Conservation (phyloP, 805 yeast species). For the Kuraishia floccosa region DNA sequence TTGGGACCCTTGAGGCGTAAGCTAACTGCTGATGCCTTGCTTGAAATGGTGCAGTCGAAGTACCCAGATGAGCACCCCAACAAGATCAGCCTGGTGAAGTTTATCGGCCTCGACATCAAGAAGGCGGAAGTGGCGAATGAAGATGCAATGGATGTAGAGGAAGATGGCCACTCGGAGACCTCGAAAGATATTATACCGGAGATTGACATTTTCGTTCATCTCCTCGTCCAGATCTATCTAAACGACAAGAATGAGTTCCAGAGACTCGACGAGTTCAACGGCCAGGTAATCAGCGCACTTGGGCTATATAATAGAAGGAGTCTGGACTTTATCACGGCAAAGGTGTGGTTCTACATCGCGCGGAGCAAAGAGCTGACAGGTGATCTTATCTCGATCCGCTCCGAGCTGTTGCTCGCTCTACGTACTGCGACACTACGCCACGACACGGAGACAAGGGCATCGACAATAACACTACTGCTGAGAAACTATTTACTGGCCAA, state of each 20-base stretch:
- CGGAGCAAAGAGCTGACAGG: slow-evolving; percentile 61
- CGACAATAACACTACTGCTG: slow-evolving; percentile 72
- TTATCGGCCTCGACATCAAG: slow-evolving; percentile 20
- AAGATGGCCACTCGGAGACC: slow-evolving; percentile 10
- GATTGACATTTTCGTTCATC: slow-evolving; percentile 65
- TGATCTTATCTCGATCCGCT: slow-evolving; percentile 47
- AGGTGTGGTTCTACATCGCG: slow-evolving; percentile 84
- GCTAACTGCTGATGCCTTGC: slow-evolving; percentile 42
- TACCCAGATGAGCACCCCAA: slow-evolving; percentile 40
- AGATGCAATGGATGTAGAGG: slow-evolving; percentile 18
- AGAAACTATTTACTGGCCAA: slow-evolving; percentile 71
- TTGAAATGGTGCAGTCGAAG: slow-evolving; percentile 37
- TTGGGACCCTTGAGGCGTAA: slow-evolving; percentile 64
- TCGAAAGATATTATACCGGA: slow-evolving; percentile 53
- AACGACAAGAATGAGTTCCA: slow-evolving; percentile 47
- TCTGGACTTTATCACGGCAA: slow-evolving; percentile 77
- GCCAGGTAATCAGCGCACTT: slow-evolving; percentile 38
- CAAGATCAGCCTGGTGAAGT: slow-evolving; percentile 26
- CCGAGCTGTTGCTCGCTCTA: slow-evolving; percentile 59
- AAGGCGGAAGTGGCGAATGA: slow-evolving; percentile 13
- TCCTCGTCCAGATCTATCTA: slow-evolving; percentile 66
- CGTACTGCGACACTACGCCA: slow-evolving; percentile 88
- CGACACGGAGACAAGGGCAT: slow-evolving; percentile 85
- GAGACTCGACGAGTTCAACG: slow-evolving; percentile 42
- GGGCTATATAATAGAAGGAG: slow-evolving; percentile 67